These are phyloP conservation scores for Kazachstania taianensis DNA, from an alignment of 805 yeast genomes.

Conservation along the genomic window DNA sequence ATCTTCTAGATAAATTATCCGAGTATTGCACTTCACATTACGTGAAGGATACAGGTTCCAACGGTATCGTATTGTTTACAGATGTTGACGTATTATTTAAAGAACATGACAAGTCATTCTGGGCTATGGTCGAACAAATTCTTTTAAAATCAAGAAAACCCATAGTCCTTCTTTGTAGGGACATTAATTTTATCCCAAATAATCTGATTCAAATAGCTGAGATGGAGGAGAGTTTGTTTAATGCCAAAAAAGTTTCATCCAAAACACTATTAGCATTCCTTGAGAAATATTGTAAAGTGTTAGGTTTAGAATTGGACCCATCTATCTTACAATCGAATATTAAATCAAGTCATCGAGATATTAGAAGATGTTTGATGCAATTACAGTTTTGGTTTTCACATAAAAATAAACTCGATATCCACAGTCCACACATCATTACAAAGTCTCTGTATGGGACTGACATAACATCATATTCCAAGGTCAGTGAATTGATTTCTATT, in stretches of 20 bases:
- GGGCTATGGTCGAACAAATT: constrained; percentile 60
- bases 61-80: constrained; percentile 69
- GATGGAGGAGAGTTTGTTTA: constrained; percentile 33
- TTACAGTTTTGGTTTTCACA: constrained; percentile 30
- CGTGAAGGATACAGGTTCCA: constrained; percentile 42
- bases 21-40: constrained; percentile 81
- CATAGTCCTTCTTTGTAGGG: constrained; percentile 54
- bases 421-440: not conserved
- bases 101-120: constrained; percentile 66
- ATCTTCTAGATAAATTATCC: constrained; percentile 50
- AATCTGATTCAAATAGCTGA: constrained; percentile 37
- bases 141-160: constrained; percentile 58
- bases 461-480: constrained; percentile 5
- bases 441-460: not conserved
- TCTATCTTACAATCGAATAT: constrained; percentile 26
- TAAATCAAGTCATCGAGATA: constrained; percentile 29
- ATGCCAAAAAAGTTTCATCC: constrained; percentile 18
- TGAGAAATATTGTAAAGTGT: constrained; percentile 13
- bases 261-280: constrained; percentile 31
- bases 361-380: constrained; percentile 37
- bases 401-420: not conserved
- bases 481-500: constrained; percentile 14
- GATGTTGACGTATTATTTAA: constrained; percentile 78
- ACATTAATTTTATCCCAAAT: constrained; percentile 38
- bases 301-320: constrained; percentile 29